Conservation (phyloP, 2,329 filamentous ascomycete genomes). For the Xylariales sp. region DNA sequence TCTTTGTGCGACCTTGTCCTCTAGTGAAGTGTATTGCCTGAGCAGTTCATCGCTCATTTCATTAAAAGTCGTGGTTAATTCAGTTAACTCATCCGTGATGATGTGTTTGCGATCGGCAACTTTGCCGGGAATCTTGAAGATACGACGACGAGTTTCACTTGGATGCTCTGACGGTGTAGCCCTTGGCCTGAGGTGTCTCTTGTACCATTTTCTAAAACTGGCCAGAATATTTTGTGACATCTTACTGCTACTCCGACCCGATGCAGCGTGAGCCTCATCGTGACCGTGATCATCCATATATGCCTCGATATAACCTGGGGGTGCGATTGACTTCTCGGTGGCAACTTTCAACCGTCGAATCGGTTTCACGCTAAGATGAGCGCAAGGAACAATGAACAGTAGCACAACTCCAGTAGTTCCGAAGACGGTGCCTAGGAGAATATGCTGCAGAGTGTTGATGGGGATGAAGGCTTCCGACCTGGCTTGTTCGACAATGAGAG, state of each 20-base stretch:
- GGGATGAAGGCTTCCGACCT: constrained; percentile 80
- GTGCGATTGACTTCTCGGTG: constrained; percentile 77
- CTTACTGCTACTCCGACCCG: constrained; percentile 44
- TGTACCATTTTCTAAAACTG: constrained; percentile 54
- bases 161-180: constrained; percentile 49
- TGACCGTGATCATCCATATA: constrained; percentile 57
- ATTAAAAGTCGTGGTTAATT: constrained; percentile 87
- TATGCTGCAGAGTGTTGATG: constrained; percentile 79
- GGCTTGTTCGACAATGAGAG: constrained; percentile 81
- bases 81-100: constrained; percentile 86
- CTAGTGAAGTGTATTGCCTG: constrained; percentile 85
- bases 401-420: constrained; percentile 80
- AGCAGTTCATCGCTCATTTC: constrained; percentile 92
- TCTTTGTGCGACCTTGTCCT: constrained; percentile 84
- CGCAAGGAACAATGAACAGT: constrained; percentile 79
- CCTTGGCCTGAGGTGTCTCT: constrained; percentile 48
- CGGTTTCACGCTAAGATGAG: constrained; percentile 83
- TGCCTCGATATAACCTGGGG: constrained; percentile 68
- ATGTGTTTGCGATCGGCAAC: constrained; percentile 80
- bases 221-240: constrained; percentile 58
- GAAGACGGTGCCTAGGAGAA: constrained; percentile 87
- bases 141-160: constrained; percentile 59
- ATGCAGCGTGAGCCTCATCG: constrained; percentile 53
- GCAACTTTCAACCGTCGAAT: constrained; percentile 81
- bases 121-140: constrained; percentile 86